Evolutionary conservation across 306 rosid genomes (phyloP), one percentile per base, ranked within the genome.

Genomic region (Pachyrhizus erosus): DNA sequence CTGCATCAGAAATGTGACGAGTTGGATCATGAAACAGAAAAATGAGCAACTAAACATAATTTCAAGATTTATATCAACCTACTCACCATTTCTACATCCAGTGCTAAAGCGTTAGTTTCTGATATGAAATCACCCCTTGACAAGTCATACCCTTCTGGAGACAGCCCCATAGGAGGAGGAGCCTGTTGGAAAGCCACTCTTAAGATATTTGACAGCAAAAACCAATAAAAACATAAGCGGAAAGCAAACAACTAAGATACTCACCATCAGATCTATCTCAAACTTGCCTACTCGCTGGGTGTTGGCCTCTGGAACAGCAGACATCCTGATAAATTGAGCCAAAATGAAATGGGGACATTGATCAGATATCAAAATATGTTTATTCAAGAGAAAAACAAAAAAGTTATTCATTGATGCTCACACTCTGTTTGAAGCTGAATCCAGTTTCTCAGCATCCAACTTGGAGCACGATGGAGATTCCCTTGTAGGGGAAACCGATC

Each of bases 231-330:
- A 70, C 62, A 49, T 18, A 88, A 81, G 43, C 2, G 12, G 24
- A 86, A 85, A 40, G 33, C 2, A 13, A 68, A 54, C 60, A 67
- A 67, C 69, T 70, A 69, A 57, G 64, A 77, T 70, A 49, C 90
- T 90, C 86, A 93, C 97, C 97, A 88, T 91, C 85, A 90, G 85
- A 86, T 91, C 97, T 70, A 93, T 87, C 69, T 86, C 85, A 49
- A 91, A 87, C 75, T 49, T 88, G 86, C 85, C 88, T 48, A 57
- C 86, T 79, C 81, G 85, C 58, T 82, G 84, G 62, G 67, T 83
- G 17, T 57, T 77, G 64, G 57, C 65, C 87, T 76, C 86, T 24
- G 21, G 55, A 37, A 51, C 68, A 80, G 72, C 49, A 33, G 84
- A 26, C 71, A 69, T 62, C 89, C 94, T 91, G 58, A 70, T 54